A percentile compares a stretch with the other conserved stretches of the same genome.
Conservation (phyloP, 441 rosid species). For the Lepidium campestre region DNA sequence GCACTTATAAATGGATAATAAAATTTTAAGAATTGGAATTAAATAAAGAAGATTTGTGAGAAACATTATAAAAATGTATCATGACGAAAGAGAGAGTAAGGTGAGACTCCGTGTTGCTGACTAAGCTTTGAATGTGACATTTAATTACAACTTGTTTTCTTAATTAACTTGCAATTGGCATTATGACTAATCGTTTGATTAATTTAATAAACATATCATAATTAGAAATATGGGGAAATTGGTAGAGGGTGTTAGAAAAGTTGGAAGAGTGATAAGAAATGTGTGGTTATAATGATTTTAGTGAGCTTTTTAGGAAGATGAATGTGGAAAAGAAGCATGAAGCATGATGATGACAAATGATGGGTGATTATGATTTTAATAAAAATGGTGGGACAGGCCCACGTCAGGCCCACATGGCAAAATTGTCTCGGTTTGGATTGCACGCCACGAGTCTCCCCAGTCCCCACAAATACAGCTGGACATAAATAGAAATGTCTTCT, state of each 20-base stretch:
- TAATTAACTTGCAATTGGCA: background rate
- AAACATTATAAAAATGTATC: background rate
- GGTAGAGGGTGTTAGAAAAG: background rate
- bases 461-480: constrained; percentile 19
- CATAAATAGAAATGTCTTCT: constrained; percentile 9
- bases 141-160: background rate
- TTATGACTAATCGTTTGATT: background rate
- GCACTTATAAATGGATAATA: background rate
- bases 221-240: background rate
- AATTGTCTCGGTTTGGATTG: constrained; percentile 18
- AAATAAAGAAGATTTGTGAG: background rate
- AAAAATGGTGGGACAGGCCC: constrained; percentile 33
- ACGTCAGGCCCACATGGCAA: constrained; percentile 44
- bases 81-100: background rate
- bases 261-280: background rate
- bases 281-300: background rate
- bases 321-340: background rate
- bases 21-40: background rate
- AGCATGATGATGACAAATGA: background rate
- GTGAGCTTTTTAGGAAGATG: background rate
- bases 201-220: background rate
- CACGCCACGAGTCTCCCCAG: constrained; percentile 23
- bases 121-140: constrained; percentile 39
- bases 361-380: constrained; percentile 5
- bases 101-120: constrained; percentile 33